These are phyloP conservation scores for Pichia nanzhaoensis DNA, from an alignment of 805 yeast genomes.

Conservation along the genomic window DNA sequence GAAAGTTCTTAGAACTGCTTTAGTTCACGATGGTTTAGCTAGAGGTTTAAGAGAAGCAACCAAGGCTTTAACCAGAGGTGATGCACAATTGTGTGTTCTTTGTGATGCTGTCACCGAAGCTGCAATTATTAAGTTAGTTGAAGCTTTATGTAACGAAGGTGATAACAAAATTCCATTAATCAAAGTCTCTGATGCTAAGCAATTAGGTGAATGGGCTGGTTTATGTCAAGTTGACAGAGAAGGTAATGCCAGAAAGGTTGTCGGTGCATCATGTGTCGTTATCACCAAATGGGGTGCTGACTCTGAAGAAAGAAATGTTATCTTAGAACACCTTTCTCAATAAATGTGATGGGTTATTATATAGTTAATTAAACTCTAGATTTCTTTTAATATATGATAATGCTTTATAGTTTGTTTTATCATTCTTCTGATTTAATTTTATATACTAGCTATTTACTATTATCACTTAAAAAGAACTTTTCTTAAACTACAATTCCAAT, in stretches of 20 bases:
- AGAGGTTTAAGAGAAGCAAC: slow-evolving; percentile 99
- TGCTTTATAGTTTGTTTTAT: not conserved
- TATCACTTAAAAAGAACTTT: too few relatives aligned
- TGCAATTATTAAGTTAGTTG: slow-evolving; percentile 92
- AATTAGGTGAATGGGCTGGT: slow-evolving; percentile 99
- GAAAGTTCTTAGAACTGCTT: slow-evolving; percentile 96
- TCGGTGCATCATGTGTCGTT: slow-evolving; percentile 99
- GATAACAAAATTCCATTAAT: slow-evolving; percentile 94
- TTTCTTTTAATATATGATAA: too few relatives aligned
- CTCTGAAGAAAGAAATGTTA: slow-evolving; percentile 93
- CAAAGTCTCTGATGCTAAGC: slow-evolving; percentile 99
- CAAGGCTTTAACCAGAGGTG: slow-evolving; percentile 95
- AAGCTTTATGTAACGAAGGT: slow-evolving; percentile 98
- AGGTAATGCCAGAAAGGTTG: slow-evolving; percentile 99
- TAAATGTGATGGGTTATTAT: slow-evolving; percentile 43
- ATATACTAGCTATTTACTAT: too few relatives aligned
- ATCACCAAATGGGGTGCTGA: slow-evolving; percentile 99
- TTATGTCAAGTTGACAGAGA: slow-evolving; percentile 99
- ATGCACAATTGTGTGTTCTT: slow-evolving; percentile 95
- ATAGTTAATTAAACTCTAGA: not conserved
- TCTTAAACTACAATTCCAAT: slow-evolving; percentile 26
- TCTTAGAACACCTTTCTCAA: slow-evolving; percentile 92
- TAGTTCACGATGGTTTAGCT: slow-evolving; percentile 99
- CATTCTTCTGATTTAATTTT: too few relatives aligned
- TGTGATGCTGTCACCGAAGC: slow-evolving; percentile 98